Conservation (phyloP, 2,329 filamentous ascomycete species). For the Hymenoscyphus linearis region DNA sequence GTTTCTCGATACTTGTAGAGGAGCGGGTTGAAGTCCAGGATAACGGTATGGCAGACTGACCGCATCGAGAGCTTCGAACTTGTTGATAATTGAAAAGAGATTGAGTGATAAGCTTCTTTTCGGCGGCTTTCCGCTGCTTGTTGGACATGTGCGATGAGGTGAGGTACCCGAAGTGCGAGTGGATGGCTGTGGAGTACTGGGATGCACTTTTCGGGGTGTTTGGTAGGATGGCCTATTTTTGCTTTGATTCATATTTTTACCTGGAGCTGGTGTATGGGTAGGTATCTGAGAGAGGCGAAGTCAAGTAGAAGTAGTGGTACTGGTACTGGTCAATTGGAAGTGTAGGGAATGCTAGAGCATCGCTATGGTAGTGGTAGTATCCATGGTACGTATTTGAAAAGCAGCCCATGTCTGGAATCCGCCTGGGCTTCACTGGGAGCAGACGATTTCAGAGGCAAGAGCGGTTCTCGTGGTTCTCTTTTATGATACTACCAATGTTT, state of each 20-base stretch:
- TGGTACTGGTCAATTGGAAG: neutral
- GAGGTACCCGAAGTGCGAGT: neutral
- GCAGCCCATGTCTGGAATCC: neutral
- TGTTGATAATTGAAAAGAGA: constrained; percentile 24
- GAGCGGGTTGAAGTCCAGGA: constrained; percentile 18
- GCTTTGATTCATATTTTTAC: neutral
- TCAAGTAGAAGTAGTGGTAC: neutral
- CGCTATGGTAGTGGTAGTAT: too few species aligned
- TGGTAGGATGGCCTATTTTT: neutral
- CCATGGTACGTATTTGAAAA: neutral
- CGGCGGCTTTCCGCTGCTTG: neutral
- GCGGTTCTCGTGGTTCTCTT: too few species aligned
- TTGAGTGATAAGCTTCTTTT: constrained; percentile 14
- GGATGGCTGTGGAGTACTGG: neutral
- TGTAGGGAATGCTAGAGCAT: neutral
- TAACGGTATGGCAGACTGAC: constrained; percentile 18
- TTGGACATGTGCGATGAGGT: neutral
- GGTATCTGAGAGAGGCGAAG: neutral
- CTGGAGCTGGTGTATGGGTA: neutral
- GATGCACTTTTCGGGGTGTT: neutral
- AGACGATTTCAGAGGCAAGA: neutral
- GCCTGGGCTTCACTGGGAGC: neutral
- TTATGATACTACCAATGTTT: neutral
- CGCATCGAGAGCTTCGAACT: constrained; percentile 28
- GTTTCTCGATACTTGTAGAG: constrained; percentile 13